Evolutionary conservation across 208 protist species (phyloP).

Genomic region (Polymyxa betae): DNA sequence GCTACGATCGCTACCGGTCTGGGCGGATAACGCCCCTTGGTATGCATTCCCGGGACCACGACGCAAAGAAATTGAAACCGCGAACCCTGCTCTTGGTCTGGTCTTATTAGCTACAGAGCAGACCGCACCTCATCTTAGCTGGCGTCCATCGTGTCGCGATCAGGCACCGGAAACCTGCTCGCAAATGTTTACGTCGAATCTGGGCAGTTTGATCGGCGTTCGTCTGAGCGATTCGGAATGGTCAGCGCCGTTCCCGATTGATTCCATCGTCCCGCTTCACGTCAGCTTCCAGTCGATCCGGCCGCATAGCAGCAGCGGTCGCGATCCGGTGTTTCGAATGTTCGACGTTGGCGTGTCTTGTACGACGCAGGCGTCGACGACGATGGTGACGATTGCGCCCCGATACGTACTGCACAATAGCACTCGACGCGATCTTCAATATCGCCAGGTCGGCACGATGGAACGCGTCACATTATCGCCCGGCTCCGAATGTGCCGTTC

Average conservation of each 20-base stretch:
- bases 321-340: background rate
- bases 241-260: background rate
- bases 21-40: conserved; percentile 30
- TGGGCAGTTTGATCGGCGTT: background rate
- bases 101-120: background rate
- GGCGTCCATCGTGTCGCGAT: background rate
- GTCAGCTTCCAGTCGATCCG: background rate
- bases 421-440: background rate
- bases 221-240: background rate
- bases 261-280: background rate
- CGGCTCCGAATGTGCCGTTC: background rate
- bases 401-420: background rate
- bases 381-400: background rate
- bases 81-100: conserved; percentile 15
- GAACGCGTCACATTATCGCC: background rate
- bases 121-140: background rate
- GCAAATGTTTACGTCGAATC: background rate
- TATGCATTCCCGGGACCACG: conserved; percentile 31
- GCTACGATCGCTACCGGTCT: background rate
- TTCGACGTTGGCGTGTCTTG: background rate
- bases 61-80: background rate
- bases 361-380: background rate
- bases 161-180: background rate
- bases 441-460: background rate
- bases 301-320: background rate